These are phyloP conservation scores for Pichia scutulata DNA, from an alignment of 805 yeast genomes.

Conservation along the genomic window DNA sequence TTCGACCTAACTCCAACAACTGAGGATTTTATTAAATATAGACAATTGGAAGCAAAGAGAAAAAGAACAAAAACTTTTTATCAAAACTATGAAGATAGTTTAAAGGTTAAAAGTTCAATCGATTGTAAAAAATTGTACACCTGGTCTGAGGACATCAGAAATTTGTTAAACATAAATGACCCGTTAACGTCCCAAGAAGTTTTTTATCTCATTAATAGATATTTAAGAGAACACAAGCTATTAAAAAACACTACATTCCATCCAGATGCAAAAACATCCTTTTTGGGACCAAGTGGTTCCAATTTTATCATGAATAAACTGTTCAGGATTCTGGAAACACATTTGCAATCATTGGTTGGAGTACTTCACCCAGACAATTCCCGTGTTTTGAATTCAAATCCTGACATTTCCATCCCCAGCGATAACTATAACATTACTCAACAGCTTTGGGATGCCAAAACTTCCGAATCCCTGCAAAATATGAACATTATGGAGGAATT, in stretches of 20 bases:
- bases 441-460: not conserved
- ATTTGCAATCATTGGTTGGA: not conserved
- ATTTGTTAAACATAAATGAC: constrained; percentile 11
- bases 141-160: not conserved
- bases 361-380: not conserved
- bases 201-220: constrained; percentile 62
- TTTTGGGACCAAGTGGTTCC: not conserved
- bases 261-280: not conserved
- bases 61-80: not conserved
- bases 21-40: not conserved
- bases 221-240: constrained; percentile 52
- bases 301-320: not conserved
- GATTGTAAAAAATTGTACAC: not conserved
- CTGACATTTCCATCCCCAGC: not conserved
- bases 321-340: not conserved
- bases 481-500: not conserved
- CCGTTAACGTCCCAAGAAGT: constrained; percentile 59
- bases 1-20: not conserved
- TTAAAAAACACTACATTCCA: constrained; percentile 22
- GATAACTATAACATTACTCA: not conserved
- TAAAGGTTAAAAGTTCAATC: not conserved
- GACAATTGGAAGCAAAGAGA: not conserved
- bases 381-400: not conserved
- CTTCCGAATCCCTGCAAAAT: not conserved
- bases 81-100: not conserved